Percentiles rank a stretch among this genome's conserved stretches.
Conservation (phyloP, 2,329 filamentous ascomycete genomes). For the Apiospora pterosperma region DNA sequence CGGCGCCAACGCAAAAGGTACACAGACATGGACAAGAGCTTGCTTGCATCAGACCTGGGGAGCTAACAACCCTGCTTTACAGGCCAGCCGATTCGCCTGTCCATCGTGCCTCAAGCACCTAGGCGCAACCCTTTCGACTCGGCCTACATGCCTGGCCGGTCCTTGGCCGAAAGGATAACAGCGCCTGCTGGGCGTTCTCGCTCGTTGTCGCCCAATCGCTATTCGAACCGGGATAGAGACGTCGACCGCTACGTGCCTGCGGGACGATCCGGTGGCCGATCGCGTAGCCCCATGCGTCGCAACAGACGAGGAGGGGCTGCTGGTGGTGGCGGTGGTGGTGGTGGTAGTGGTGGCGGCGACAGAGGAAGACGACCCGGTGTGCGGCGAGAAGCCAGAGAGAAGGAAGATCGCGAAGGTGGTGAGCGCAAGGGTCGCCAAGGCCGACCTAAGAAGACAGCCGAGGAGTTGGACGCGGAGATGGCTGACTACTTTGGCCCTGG, state of each 20-base stretch:
- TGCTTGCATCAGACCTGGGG: not conserved
- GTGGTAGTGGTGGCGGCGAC: constrained; percentile 27
- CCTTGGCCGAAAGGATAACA: constrained; percentile 60
- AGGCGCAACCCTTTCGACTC: constrained; percentile 55
- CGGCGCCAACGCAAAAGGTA: constrained; percentile 83
- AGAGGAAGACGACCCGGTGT: constrained; percentile 37
- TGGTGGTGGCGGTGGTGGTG: constrained; percentile 38
- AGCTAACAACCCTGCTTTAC: constrained; percentile 3
- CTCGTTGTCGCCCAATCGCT: constrained; percentile 51
- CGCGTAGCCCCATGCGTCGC: constrained; percentile 57
- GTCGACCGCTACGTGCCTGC: constrained; percentile 78
- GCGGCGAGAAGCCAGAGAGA: constrained; percentile 40
- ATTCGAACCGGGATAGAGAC: constrained; percentile 53
- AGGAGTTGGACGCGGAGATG: constrained; percentile 96
- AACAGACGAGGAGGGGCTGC: constrained; percentile 41
- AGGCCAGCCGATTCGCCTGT: constrained; percentile 78
- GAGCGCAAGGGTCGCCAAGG: constrained; percentile 46
- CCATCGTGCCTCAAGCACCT: constrained; percentile 55
- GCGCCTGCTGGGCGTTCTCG: constrained; percentile 56
- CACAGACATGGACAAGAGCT: constrained; percentile 11
- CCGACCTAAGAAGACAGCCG: constrained; percentile 78
- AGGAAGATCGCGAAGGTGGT: constrained; percentile 35
- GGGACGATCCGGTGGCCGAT: constrained; percentile 46
- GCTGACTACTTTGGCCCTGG: constrained; percentile 76
- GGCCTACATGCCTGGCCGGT: constrained; percentile 51